These are phyloP conservation scores for Pseudogymnoascus sp. DNA, from an alignment of 2,329 filamentous ascomycete species.

Conservation along the genomic window DNA sequence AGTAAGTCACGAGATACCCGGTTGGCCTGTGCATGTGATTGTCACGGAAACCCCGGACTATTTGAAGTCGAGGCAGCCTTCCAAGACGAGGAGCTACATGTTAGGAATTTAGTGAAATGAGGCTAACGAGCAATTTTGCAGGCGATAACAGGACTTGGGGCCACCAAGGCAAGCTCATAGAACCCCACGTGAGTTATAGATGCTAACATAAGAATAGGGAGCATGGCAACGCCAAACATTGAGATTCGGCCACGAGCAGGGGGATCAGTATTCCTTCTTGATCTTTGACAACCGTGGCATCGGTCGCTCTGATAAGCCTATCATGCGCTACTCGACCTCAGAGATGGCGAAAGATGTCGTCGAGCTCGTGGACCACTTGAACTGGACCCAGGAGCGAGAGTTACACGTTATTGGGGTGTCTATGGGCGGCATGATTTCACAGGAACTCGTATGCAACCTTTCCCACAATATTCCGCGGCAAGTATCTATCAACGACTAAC, in stretches of 20 bases:
- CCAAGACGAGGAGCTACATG: background rate
- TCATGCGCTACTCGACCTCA: slow-evolving; percentile 70
- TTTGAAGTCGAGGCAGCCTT: background rate
- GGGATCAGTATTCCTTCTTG: slow-evolving; percentile 62
- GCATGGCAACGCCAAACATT: slow-evolving; percentile 79
- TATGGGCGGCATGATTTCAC: slow-evolving; percentile 88
- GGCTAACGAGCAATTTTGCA: slow-evolving; percentile 29
- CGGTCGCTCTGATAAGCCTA: slow-evolving; percentile 70
- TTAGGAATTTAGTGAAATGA: background rate
- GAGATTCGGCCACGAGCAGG: slow-evolving; percentile 68
- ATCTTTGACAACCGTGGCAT: slow-evolving; percentile 81
- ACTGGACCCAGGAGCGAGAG: slow-evolving; percentile 54
- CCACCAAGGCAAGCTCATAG: slow-evolving; percentile 38
- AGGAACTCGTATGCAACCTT: slow-evolving; percentile 55
- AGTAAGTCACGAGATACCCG: slow-evolving; percentile 43
- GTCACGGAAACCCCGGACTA: background rate
- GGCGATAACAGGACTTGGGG: slow-evolving; percentile 77
- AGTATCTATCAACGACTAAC: background rate
- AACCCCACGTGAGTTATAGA: slow-evolving; percentile 9
- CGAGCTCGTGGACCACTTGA: slow-evolving; percentile 62
- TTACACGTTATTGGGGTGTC: slow-evolving; percentile 70
- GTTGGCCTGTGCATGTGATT: background rate
- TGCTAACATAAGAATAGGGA: slow-evolving; percentile 35
- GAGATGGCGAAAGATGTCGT: slow-evolving; percentile 76
- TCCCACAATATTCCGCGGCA: slow-evolving; percentile 12